A percentile compares a stretch with the other conserved stretches of the same genome.
Conservation (phyloP, 2,329 filamentous ascomycete species). For the Periconia sp. region DNA sequence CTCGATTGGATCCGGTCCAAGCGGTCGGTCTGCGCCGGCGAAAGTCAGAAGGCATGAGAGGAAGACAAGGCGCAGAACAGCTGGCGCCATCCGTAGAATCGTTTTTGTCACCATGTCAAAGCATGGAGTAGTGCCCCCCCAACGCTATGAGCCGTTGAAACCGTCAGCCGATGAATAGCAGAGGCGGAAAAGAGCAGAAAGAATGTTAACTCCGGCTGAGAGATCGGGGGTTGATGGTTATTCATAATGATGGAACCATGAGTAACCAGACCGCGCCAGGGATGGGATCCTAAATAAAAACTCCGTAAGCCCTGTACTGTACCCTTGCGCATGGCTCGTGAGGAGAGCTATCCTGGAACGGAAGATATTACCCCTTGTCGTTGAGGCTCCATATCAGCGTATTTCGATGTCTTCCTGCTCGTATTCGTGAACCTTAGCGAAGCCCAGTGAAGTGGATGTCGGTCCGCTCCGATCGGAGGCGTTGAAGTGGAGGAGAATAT, state of each 20-base stretch:
- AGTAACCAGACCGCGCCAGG: too few relatives aligned
- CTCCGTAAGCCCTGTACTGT: neutral
- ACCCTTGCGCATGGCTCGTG: neutral
- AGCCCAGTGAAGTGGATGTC: neutral
- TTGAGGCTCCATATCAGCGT: neutral
- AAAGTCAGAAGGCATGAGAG: neutral
- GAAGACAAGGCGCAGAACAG: neutral
- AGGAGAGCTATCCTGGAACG: neutral
- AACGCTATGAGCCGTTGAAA: too few relatives aligned
- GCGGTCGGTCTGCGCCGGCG: constrained; percentile 7
- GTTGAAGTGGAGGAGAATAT: too few relatives aligned
- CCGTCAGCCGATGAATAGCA: too few relatives aligned
- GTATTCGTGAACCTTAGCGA: neutral
- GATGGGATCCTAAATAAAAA: neutral
- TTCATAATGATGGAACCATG: neutral
- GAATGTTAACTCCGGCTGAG: neutral
- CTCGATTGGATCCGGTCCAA: constrained; percentile 15
- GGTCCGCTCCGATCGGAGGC: too few relatives aligned
- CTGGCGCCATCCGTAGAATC: neutral
- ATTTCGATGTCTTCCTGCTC: neutral
- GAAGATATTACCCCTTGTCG: neutral
- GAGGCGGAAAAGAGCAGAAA: neutral
- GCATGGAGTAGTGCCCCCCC: neutral
- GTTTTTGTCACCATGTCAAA: neutral
- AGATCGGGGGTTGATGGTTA: neutral